Evolutionary conservation across 1,284 basidiomycete genomes (phyloP), one percentile per base, ranked within the genome.

Genomic region (Ganoderma leucocontextum): DNA sequence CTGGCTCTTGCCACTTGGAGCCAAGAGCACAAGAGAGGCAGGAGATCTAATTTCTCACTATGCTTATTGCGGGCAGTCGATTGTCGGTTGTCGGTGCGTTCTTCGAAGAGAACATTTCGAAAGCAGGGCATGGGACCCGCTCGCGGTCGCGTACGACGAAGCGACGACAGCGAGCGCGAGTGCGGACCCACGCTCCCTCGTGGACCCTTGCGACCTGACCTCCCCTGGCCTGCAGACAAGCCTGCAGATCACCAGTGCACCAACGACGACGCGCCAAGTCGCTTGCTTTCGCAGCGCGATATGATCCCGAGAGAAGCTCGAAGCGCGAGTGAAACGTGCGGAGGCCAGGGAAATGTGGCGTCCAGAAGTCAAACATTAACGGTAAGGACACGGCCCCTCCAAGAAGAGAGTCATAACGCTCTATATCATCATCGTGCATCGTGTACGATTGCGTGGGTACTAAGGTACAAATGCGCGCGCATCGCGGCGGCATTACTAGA

Each of bases 401-500:
- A 2, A 42, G 41, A 17, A 13, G 41, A 13, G 17, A 29, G 22
- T 52, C 47, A 25, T 22, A 35, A 55, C 4, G 33, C 33, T 22
- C n/a, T 12, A 8, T 58, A 38, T 58, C 55, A 22, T 19, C 17
- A 38, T 36, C 55, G 19, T 58, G 55, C n/a, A 38, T 58, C 55
- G 35, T 58, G 36, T 58, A 38, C 29, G 36, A 38, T 38, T 33
- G 53, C 53, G 53, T 63, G 52, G 36, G 66, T 17, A 64, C 52
- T 55, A 60, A 61, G 62, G 36, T 68, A 64, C 63, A 68, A 38
- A 58, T 58, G 55, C 36, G 52, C 62, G 59, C 33, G 19, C 17
- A n/a, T 38, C 53, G 53, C 9, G n/a, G 52, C 53, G 60, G 66
- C 62, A 64, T 64, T 68, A 68, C 62, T 68, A 64, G 66, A 64